Percentiles rank a stretch among this genome's conserved stretches.
Conservation (phyloP, 2,329 filamentous ascomycete genomes). For the Claviceps cyperi region DNA sequence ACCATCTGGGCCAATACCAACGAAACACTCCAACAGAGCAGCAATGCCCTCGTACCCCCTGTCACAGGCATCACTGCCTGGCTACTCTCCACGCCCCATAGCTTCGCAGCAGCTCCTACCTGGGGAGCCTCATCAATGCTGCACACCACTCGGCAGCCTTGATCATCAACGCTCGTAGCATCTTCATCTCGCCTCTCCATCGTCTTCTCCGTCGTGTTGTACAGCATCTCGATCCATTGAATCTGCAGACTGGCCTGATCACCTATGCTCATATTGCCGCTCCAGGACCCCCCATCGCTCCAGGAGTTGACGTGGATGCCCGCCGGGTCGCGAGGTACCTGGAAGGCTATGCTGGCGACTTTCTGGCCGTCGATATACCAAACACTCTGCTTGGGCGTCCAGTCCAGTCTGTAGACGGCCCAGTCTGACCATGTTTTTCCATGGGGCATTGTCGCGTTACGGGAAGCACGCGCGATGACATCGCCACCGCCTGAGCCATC, state of each 20-base stretch:
- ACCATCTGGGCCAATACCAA: background rate
- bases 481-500: slow-evolving; percentile 18
- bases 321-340: slow-evolving; percentile 37
- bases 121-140: slow-evolving; percentile 20
- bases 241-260: slow-evolving; percentile 40
- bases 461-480: slow-evolving; percentile 30
- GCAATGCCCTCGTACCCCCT: background rate
- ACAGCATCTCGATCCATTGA: slow-evolving; percentile 49
- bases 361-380: slow-evolving; percentile 41
- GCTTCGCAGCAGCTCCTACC: slow-evolving; percentile 10
- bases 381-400: slow-evolving; percentile 26
- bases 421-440: slow-evolving; percentile 35
- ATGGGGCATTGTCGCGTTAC: slow-evolving; percentile 31
- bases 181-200: background rate
- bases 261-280: slow-evolving; percentile 39
- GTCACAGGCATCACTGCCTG: background rate
- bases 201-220: slow-evolving; percentile 24
- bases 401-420: slow-evolving; percentile 33
- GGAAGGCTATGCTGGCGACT: slow-evolving; percentile 37
- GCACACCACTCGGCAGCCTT: slow-evolving; percentile 16
- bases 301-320: slow-evolving; percentile 45
- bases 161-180: background rate
- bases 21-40: background rate
- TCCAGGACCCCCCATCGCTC: slow-evolving; percentile 46
- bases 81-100: slow-evolving; percentile 11